These are phyloP conservation scores for Psilocybe subaeruginosa DNA, from an alignment of 768 basidiomycete genomes.

Conservation along the genomic window DNA sequence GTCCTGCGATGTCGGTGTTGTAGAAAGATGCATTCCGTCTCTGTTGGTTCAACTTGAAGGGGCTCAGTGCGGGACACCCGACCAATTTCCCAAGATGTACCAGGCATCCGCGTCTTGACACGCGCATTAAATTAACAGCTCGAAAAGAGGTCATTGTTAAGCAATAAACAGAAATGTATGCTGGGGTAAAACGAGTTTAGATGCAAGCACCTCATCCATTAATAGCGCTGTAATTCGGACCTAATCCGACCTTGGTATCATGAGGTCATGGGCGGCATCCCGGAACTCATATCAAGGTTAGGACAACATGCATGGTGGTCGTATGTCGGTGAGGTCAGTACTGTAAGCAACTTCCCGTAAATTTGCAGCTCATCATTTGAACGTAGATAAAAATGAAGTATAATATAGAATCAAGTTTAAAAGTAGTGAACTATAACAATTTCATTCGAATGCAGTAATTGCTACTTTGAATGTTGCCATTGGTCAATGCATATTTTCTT, in stretches of 20 bases:
- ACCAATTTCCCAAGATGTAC: background rate
- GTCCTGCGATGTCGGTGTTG: slow-evolving; percentile 71
- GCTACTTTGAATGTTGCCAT: slow-evolving; percentile 11
- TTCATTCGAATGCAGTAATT: background rate
- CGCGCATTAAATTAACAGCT: background rate
- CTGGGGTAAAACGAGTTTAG: background rate
- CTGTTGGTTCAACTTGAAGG: slow-evolving; percentile 6
- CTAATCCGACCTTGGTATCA: background rate
- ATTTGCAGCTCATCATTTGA: no score
- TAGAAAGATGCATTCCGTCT: slow-evolving; percentile 59
- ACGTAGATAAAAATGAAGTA: no score
- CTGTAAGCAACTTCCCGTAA: no score
- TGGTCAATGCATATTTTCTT: slow-evolving; percentile 38
- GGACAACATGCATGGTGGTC: background rate
- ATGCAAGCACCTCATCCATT: background rate
- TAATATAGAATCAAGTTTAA: background rate
- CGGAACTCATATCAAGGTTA: background rate
- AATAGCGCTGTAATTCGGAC: background rate
- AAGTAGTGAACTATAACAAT: background rate
- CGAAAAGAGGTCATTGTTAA: background rate
- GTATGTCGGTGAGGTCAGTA: background rate
- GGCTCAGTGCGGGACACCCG: background rate
- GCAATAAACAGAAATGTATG: background rate
- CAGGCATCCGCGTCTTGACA: background rate
- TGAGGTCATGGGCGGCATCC: background rate